These are phyloP conservation scores for Benincasa hispida DNA, from an alignment of 306 rosid species.

Conservation along the genomic window DNA sequence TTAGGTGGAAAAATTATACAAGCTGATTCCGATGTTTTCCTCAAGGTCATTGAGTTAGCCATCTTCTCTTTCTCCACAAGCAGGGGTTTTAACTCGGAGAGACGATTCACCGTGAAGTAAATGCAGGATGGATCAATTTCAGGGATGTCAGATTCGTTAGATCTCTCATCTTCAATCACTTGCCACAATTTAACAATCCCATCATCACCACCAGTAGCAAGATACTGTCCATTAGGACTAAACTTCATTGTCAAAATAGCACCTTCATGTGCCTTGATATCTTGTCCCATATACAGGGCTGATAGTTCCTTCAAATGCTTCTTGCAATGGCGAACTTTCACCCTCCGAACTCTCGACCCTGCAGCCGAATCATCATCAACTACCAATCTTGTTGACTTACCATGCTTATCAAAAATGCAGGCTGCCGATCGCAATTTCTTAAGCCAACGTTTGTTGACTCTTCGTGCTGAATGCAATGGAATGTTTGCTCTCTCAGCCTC, in stretches of 20 bases:
- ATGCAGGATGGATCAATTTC: constrained; percentile 73
- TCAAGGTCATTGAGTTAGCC: constrained; percentile 30
- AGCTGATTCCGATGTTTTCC: constrained; percentile 73
- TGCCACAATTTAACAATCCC: constrained; percentile 78
- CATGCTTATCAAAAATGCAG: constrained; percentile 40
- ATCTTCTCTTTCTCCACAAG: constrained; percentile 57
- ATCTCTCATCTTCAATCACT: constrained; percentile 77
- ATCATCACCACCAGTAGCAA: constrained; percentile 90
- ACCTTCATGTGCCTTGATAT: constrained; percentile 83
- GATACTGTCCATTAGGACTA: constrained; percentile 88
- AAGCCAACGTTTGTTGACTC: constrained; percentile 46
- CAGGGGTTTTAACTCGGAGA: constrained; percentile 67
- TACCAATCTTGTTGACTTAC: constrained; percentile 4
- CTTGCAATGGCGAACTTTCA: constrained; percentile 56
- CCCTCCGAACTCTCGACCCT: constrained; percentile 42
- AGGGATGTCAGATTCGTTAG: constrained; percentile 60
- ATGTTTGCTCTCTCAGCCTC: constrained; percentile 13
- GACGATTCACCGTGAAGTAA: constrained; percentile 70
- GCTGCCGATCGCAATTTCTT: constrained; percentile 54
- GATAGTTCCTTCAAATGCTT: constrained; percentile 75
- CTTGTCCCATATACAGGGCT: constrained; percentile 78
- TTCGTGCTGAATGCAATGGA: constrained; percentile 8
- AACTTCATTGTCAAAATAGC: constrained; percentile 80
- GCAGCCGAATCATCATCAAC: constrained; percentile 12
- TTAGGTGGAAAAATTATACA: constrained; percentile 73